phyloP scores from a whole-genome alignment of 208 protist genomes.

The Novymonas esmeraldas region DNA sequence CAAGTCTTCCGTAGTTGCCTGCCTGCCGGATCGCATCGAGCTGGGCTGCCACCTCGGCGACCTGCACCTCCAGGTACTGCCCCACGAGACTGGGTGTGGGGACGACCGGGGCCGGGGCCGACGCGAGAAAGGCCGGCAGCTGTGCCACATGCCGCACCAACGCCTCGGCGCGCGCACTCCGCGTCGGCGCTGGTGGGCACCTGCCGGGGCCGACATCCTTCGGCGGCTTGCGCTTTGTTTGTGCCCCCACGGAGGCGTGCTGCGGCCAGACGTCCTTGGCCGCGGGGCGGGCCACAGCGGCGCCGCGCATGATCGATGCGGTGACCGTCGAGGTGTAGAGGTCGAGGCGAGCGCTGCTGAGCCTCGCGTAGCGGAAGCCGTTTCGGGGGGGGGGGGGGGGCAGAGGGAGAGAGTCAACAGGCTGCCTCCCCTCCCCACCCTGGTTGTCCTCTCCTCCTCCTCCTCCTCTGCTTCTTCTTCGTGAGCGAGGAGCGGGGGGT shows the following conservation, averaged over 20 bases:
- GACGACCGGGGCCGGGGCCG: neutral
- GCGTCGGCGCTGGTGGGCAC: neutral
- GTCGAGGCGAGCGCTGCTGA: too few species aligned
- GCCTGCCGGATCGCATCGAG: conserved; percentile 22
- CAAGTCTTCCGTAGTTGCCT: conserved; percentile 34
- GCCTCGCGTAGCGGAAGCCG: too few species aligned
- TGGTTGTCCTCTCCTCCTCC: too few species aligned
- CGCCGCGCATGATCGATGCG: neutral
- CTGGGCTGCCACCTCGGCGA: conserved; percentile 24
- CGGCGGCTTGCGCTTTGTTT: neutral
- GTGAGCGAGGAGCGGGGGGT: too few species aligned
- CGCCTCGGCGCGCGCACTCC: conserved; percentile 13
- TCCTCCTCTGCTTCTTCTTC: too few species aligned
- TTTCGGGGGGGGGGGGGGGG: neutral
- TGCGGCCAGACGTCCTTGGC: conserved; percentile 1
- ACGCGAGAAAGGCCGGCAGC: conserved; percentile 25
- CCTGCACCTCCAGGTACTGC: conserved; percentile 22
- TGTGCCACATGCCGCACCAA: conserved; percentile 22
- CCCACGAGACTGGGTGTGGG: conserved; percentile 11
- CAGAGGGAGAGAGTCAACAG: neutral
- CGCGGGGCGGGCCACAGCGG: neutral
- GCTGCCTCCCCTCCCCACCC: too few species aligned
- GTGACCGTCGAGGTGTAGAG: too few species aligned
- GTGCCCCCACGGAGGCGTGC: neutral
- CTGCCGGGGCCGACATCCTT: too few species aligned